Conservation (phyloP, 2,329 filamentous ascomycete species). For the Paracamarosporium sp. region DNA sequence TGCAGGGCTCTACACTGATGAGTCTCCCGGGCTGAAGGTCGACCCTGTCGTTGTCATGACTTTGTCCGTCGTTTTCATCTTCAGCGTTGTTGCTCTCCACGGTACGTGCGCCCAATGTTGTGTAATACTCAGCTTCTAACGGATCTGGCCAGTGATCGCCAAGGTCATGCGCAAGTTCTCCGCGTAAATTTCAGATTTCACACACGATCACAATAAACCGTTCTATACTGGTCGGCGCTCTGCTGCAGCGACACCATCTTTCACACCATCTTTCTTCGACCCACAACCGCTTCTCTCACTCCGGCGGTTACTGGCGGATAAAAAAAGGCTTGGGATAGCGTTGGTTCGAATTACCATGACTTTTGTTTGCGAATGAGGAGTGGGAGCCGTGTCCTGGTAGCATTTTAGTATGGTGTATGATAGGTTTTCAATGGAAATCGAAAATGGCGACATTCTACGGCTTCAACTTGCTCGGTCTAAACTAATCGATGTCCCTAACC, state of each 20-base stretch:
- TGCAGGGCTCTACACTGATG: conserved; percentile 94
- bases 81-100: conserved; percentile 96
- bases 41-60: conserved; percentile 98
- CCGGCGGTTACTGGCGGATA: not conserved
- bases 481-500: too few relatives aligned
- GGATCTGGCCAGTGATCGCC: conserved; percentile 74
- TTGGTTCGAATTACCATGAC: conserved; percentile 20
- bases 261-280: conserved; percentile 11
- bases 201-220: conserved; percentile 13
- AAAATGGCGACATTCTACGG: not conserved
- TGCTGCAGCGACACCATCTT: conserved; percentile 23
- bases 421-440: conserved; percentile 34
- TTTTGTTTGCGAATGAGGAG: conserved; percentile 10
- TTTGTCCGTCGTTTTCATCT: conserved; percentile 96
- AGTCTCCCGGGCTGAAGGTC: conserved; percentile 95
- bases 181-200: conserved; percentile 48
- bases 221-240: conserved; percentile 23
- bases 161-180: conserved; percentile 92
- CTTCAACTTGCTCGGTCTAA: not conserved
- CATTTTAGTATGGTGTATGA: conserved; percentile 41
- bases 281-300: not conserved
- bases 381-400: conserved; percentile 17
- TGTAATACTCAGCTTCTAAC: conserved; percentile 17
- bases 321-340: not conserved
- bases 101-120: conserved; percentile 66